Conservation (phyloP, 257 asterid species). For the Ilex asprella region DNA sequence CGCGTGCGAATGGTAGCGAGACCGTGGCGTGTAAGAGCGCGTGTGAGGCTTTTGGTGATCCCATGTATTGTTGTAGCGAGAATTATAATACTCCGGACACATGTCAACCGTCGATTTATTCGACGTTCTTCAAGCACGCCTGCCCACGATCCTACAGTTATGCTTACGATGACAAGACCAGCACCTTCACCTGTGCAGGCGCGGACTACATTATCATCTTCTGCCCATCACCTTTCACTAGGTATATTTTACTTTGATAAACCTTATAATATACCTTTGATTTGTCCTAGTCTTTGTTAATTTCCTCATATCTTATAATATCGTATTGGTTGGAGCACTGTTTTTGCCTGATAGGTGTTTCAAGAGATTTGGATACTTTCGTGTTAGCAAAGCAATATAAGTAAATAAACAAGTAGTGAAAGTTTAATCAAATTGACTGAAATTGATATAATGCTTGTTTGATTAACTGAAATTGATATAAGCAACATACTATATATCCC, state of each 20-base stretch:
- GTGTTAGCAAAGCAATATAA: too few relatives aligned
- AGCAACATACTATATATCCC: too few relatives aligned
- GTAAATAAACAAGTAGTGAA: too few relatives aligned
- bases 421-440: too few relatives aligned
- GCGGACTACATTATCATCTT: conserved; percentile 85
- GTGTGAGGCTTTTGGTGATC: conserved; percentile 92
- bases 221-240: conserved; percentile 89
- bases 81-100: conserved; percentile 81
- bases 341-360: too few relatives aligned
- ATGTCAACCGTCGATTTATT: conserved; percentile 75
- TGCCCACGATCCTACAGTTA: conserved; percentile 94
- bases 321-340: too few relatives aligned
- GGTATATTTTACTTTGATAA: conserved; percentile 31
- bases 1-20: conserved; percentile 46
- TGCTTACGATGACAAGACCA: conserved; percentile 87
- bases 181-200: conserved; percentile 86
- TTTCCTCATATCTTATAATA: too few relatives aligned
- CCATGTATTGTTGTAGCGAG: conserved; percentile 79
- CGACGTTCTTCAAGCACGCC: conserved; percentile 75
- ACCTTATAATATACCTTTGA: too few relatives aligned
- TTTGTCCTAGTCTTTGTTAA: too few relatives aligned
- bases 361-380: too few relatives aligned
- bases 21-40: conserved; percentile 91
- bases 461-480: too few relatives aligned
- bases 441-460: too few relatives aligned